phyloP scores from a whole-genome alignment of 2,329 filamentous ascomycete genomes.

The Neopestalotiopsis sp. region DNA sequence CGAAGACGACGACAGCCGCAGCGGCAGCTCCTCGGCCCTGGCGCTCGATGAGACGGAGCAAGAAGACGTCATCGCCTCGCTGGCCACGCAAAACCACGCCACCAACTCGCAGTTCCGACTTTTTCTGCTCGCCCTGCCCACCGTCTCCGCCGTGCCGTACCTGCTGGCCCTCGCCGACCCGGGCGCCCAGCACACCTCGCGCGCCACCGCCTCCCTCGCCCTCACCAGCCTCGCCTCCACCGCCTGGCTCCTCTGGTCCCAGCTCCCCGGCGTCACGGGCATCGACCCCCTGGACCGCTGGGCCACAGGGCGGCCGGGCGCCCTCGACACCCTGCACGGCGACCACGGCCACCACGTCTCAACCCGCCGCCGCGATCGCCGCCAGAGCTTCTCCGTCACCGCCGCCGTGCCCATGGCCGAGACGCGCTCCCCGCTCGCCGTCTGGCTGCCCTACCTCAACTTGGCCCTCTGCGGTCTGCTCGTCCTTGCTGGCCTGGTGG shows the following conservation, averaged over 20 bases:
- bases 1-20: conserved; percentile 58
- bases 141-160: conserved; percentile 61
- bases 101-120: conserved; percentile 64
- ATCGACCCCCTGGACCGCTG: conserved; percentile 54
- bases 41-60: conserved; percentile 59
- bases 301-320: conserved; percentile 30
- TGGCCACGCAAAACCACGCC: conserved; percentile 59
- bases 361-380: not conserved
- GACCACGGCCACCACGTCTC: conserved; percentile 4
- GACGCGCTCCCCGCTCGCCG: conserved; percentile 53
- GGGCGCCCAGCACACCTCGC: conserved; percentile 32
- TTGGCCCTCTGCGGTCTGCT: conserved; percentile 59
- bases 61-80: conserved; percentile 63
- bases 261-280: conserved; percentile 61
- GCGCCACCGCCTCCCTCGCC: conserved; percentile 57
- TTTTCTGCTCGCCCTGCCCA: conserved; percentile 65
- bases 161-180: conserved; percentile 49
- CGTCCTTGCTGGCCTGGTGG: conserved; percentile 46
- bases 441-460: conserved; percentile 66
- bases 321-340: not conserved
- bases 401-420: not conserved
- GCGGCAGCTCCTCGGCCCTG: conserved; percentile 53
- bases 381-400: conserved; percentile 14
- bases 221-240: conserved; percentile 69
- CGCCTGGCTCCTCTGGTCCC: conserved; percentile 62